A percentile compares a stretch with the other conserved stretches of the same genome.
These are phyloP conservation scores for Nicotiana otophora DNA, from an alignment of 257 asterid species.

Conservation along the genomic window DNA sequence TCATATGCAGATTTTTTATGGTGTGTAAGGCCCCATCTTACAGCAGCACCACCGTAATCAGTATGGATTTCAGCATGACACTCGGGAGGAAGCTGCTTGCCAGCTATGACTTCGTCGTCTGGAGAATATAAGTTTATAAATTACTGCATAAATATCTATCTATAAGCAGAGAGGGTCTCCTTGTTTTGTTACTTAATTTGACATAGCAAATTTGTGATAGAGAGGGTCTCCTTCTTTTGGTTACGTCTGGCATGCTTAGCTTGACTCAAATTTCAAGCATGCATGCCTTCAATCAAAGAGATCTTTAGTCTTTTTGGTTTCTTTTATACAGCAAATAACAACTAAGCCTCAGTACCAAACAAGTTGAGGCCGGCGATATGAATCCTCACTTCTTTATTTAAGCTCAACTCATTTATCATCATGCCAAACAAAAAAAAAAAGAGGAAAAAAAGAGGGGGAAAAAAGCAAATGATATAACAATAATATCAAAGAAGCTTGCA, in stretches of 20 bases:
- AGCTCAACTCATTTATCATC: too few species aligned
- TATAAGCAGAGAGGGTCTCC: neutral
- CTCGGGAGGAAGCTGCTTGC: slow-evolving; percentile 73
- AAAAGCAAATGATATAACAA: neutral
- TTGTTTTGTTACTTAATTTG: neutral
- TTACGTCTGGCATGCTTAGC: neutral
- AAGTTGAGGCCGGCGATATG: too few species aligned
- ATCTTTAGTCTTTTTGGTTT: neutral
- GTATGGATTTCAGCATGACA: slow-evolving; percentile 78
- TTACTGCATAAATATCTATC: neutral
- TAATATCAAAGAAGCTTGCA: neutral
- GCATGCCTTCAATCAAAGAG: neutral
- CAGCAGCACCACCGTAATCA: slow-evolving; percentile 82
- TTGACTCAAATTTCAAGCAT: neutral
- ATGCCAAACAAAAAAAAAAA: too few species aligned
- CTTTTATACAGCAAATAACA: neutral
- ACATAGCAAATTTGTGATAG: neutral
- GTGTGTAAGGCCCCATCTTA: slow-evolving; percentile 93
- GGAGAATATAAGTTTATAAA: slow-evolving; percentile 21
- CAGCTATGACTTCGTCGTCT: slow-evolving; percentile 64
- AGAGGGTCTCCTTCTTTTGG: too few species aligned
- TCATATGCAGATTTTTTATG: slow-evolving; percentile 91
- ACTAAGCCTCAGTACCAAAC: too few species aligned
- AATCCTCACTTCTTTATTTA: too few species aligned
- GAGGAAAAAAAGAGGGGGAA: neutral